Percentiles rank a stretch among this genome's conserved stretches.
These are phyloP conservation scores for Yarrowia deformans DNA, from an alignment of 805 yeast genomes.

Conservation along the genomic window DNA sequence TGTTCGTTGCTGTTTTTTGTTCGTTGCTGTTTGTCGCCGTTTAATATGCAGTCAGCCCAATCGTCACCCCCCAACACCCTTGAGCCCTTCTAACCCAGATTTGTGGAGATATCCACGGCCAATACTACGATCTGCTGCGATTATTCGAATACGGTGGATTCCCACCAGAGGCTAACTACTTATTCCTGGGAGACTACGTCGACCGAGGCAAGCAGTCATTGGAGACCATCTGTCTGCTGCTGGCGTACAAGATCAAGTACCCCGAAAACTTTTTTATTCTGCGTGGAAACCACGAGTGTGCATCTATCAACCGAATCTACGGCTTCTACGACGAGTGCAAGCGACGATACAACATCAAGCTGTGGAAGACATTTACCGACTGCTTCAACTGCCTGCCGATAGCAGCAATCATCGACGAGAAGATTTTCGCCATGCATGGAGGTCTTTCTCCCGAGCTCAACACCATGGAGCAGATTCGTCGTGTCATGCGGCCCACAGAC, in stretches of 20 bases:
- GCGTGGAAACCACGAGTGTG: slow-evolving; percentile 99
- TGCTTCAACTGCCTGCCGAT: slow-evolving; percentile 98
- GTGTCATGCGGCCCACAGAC: slow-evolving; percentile 99
- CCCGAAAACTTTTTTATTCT: slow-evolving; percentile 97
- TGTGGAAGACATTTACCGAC: slow-evolving; percentile 98
- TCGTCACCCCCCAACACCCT: neutral
- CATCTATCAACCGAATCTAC: slow-evolving; percentile 95
- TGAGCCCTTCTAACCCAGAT: slow-evolving; percentile 44
- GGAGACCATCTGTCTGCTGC: slow-evolving; percentile 91
- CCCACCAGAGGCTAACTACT: slow-evolving; percentile 97
- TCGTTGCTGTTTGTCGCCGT: too few species aligned
- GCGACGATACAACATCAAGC: slow-evolving; percentile 96
- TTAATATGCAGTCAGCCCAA: neutral
- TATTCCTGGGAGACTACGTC: slow-evolving; percentile 95
- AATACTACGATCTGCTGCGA: slow-evolving; percentile 93
- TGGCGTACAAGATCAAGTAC: slow-evolving; percentile 96
- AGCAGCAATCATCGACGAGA: slow-evolving; percentile 97
- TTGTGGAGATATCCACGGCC: slow-evolving; percentile 99
- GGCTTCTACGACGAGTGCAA: slow-evolving; percentile 97
- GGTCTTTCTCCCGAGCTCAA: slow-evolving; percentile 97
- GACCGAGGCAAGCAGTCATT: slow-evolving; percentile 98
- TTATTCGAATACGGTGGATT: slow-evolving; percentile 98
- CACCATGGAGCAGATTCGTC: slow-evolving; percentile 97
- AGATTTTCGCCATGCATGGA: slow-evolving; percentile 98
- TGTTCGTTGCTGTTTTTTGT: neutral